Evolutionary conservation across 2,329 filamentous ascomycete species (phyloP).

Genomic region (Epichloe bromicola): DNA sequence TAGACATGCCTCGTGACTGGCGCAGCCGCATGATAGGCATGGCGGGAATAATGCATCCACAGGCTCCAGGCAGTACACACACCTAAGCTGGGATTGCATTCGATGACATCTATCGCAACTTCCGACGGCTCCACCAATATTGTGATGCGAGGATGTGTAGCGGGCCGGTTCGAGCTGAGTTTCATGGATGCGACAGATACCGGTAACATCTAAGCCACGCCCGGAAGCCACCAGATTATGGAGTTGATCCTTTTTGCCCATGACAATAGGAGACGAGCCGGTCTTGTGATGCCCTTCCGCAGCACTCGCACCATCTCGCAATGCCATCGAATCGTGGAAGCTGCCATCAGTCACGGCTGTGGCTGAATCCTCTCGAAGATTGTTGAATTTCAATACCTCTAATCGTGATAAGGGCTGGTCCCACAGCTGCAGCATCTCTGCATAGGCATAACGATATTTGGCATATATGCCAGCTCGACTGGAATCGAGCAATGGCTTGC

Average conservation of each 20-base stretch:
- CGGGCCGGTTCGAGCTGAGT: constrained; percentile 46
- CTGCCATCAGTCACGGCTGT: constrained; percentile 17
- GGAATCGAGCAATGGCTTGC: constrained; percentile 42
- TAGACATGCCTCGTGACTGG: constrained; percentile 45
- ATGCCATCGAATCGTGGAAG: constrained; percentile 23
- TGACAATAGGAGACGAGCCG: constrained; percentile 37
- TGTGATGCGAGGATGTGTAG: constrained; percentile 28
- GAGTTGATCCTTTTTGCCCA: constrained; percentile 44
- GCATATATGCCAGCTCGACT: constrained; percentile 35
- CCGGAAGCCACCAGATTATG: constrained; percentile 36
- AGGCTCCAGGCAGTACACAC: constrained; percentile 50
- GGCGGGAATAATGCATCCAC: constrained; percentile 46
- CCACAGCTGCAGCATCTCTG: constrained; percentile 58
- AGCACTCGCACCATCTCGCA: constrained; percentile 25
- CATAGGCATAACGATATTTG: constrained; percentile 52
- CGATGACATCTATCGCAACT: constrained; percentile 38
- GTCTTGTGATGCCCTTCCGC: constrained; percentile 23
- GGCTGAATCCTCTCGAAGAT: constrained; percentile 36
- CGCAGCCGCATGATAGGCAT: constrained; percentile 51
- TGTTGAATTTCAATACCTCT: constrained; percentile 58
- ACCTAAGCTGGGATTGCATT: constrained; percentile 43
- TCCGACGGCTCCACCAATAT: constrained; percentile 34
- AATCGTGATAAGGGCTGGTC: constrained; percentile 46
- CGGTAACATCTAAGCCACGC: constrained; percentile 48
- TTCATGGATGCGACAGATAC: constrained; percentile 50